A percentile compares a stretch with the other conserved stretches of the same genome.
Conservation (phyloP, 495 filamentous ascomycete species). For the Neurospora cerealis region DNA sequence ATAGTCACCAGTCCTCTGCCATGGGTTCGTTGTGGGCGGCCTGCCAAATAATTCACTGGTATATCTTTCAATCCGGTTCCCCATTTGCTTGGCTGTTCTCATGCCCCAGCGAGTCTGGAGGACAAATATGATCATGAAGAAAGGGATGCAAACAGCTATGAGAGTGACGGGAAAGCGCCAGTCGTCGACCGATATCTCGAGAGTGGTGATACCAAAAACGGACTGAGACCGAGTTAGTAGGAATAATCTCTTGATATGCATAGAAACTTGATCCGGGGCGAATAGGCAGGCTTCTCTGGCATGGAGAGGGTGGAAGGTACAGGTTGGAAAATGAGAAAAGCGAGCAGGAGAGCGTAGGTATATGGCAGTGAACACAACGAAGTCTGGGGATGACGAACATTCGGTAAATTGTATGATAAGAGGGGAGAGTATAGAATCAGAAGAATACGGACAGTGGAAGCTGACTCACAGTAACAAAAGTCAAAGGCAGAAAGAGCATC, state of each 20-base stretch:
- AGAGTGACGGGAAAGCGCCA: slow-evolving; percentile 24
- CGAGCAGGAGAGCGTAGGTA: not conserved
- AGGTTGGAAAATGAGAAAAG: not conserved
- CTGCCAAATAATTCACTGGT: not conserved
- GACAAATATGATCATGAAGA: slow-evolving; percentile 22
- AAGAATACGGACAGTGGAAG: not conserved
- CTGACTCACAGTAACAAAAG: slow-evolving; percentile 25
- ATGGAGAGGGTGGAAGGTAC: not conserved
- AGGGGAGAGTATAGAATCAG: not conserved
- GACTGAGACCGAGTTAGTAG: slow-evolving; percentile 1
- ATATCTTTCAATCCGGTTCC: not conserved
- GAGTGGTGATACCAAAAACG: slow-evolving; percentile 26
- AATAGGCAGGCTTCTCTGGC: not conserved
- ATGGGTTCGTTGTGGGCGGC: not conserved
- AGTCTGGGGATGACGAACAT: not conserved
- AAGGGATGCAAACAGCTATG: slow-evolving; percentile 23
- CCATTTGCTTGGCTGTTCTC: not conserved
- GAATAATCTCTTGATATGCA: too few relatives aligned
- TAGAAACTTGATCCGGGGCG: not conserved
- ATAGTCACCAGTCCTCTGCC: not conserved
- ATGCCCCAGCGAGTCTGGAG: slow-evolving; percentile 18
- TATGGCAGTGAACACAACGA: not conserved
- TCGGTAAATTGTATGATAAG: not conserved
- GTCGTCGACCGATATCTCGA: slow-evolving; percentile 15
- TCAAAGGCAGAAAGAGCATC: slow-evolving; percentile 32